Conservation (phyloP, 1,139 yeast species). For the Debaryomyces fabryi region DNA sequence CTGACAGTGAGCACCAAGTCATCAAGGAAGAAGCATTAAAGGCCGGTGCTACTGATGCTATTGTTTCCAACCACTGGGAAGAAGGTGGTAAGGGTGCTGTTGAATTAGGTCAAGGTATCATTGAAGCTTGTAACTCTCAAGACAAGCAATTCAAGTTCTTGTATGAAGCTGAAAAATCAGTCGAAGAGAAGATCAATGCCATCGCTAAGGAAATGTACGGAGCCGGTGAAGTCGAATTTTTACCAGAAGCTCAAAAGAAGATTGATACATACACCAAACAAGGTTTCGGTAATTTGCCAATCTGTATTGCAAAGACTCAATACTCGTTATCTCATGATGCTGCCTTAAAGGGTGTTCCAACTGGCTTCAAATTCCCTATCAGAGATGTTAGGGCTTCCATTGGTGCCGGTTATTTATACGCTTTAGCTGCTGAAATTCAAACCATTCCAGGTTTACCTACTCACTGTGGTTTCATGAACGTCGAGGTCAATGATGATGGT, state of each 20-base stretch:
- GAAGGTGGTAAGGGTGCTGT: conserved; percentile 97
- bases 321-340: conserved; percentile 96
- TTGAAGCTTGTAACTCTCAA: conserved; percentile 62
- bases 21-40: conserved; percentile 81
- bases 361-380: conserved; percentile 92
- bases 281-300: conserved; percentile 91
- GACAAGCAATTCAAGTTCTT: conserved; percentile 67
- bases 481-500: conserved; percentile 90
- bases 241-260: conserved; percentile 82
- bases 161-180: conserved; percentile 69
- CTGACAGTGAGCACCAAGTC: conserved; percentile 79
- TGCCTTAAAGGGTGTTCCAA: conserved; percentile 89
- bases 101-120: conserved; percentile 82
- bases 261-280: conserved; percentile 83
- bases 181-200: conserved; percentile 79
- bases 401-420: conserved; percentile 97
- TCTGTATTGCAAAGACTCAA: conserved; percentile 97
- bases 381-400: conserved; percentile 92
- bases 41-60: conserved; percentile 96
- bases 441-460: conserved; percentile 98
- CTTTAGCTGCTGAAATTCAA: conserved; percentile 95
- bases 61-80: conserved; percentile 97
- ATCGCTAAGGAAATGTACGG: conserved; percentile 95
- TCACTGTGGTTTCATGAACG: conserved; percentile 95
- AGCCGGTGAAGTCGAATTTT: conserved; percentile 84